A percentile compares a stretch with the other conserved stretches of the same genome.
Conservation (phyloP, 1,139 yeast species). For the Lodderomyces oxycetoniae region DNA sequence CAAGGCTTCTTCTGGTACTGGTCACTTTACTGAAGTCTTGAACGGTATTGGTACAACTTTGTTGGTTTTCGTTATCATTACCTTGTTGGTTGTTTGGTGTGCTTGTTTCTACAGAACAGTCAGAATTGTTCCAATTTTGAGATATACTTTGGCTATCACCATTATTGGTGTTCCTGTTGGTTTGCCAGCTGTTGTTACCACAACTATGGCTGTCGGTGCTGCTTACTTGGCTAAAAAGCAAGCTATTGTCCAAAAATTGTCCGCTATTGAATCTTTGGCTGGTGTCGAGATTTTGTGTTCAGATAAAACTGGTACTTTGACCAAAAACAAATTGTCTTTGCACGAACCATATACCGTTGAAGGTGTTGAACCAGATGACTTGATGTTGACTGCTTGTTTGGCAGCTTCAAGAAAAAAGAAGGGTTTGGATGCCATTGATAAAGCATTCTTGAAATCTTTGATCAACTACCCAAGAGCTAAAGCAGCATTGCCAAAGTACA, state of each 20-base stretch:
- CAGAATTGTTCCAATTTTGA: slow-evolving; percentile 82
- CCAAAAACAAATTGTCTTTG: slow-evolving; percentile 93
- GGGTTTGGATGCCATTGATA: slow-evolving; percentile 97
- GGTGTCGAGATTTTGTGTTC: slow-evolving; percentile 99
- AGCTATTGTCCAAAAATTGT: slow-evolving; percentile 96
- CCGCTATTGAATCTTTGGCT: slow-evolving; percentile 97
- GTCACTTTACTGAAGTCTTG: slow-evolving; percentile 97
- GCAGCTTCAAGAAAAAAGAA: slow-evolving; percentile 99
- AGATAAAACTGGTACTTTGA: slow-evolving; percentile 98
- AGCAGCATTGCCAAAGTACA: slow-evolving; percentile 92
- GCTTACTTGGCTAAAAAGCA: slow-evolving; percentile 98
- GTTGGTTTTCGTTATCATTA: slow-evolving; percentile 81
- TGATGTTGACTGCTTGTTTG: slow-evolving; percentile 96
- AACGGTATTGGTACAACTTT: slow-evolving; percentile 96
- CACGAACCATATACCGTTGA: slow-evolving; percentile 99
- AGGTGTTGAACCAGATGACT: slow-evolving; percentile 96
- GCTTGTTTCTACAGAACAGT: slow-evolving; percentile 95
- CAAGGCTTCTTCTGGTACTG: slow-evolving; percentile 90
- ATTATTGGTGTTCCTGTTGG: slow-evolving; percentile 99
- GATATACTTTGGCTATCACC: slow-evolving; percentile 94
- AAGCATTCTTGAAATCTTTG: slow-evolving; percentile 93
- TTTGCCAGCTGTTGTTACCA: slow-evolving; percentile 98
- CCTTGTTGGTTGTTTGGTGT: slow-evolving; percentile 86
- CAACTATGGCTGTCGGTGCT: slow-evolving; percentile 99
- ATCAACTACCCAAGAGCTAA: slow-evolving; percentile 86